These are phyloP conservation scores for Stachybotrys elegans DNA, from an alignment of 2,329 filamentous ascomycete species.

Conservation along the genomic window DNA sequence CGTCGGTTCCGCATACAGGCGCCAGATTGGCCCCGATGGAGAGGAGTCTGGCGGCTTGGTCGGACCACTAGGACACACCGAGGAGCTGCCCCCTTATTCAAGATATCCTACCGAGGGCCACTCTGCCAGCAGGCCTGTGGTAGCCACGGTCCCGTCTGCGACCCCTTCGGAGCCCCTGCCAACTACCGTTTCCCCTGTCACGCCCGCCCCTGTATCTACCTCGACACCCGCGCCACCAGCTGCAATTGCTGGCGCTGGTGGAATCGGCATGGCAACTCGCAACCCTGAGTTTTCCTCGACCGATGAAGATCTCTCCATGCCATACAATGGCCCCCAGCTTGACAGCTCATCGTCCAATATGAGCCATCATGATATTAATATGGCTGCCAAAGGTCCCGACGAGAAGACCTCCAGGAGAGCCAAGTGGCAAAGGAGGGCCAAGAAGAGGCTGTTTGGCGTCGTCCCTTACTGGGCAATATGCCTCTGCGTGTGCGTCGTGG, in stretches of 20 bases:
- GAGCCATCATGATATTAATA: slow-evolving; percentile 52
- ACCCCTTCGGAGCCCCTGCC: neutral
- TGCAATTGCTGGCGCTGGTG: slow-evolving; percentile 52
- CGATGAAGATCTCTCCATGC: slow-evolving; percentile 46
- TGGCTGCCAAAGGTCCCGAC: slow-evolving; percentile 35
- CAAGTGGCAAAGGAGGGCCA: slow-evolving; percentile 51
- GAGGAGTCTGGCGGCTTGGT: slow-evolving; percentile 86
- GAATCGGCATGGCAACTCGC: slow-evolving; percentile 54
- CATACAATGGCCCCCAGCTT: slow-evolving; percentile 45
- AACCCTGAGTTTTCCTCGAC: slow-evolving; percentile 59
- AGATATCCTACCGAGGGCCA: slow-evolving; percentile 75
- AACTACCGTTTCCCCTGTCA: neutral
- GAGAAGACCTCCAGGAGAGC: slow-evolving; percentile 42
- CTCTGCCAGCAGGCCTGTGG: slow-evolving; percentile 18
- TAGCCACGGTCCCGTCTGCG: slow-evolving; percentile 2
- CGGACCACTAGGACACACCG: slow-evolving; percentile 80
- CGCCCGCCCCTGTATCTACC: slow-evolving; percentile 7
- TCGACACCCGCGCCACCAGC: no score
- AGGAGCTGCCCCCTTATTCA: slow-evolving; percentile 88
- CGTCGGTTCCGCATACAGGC: slow-evolving; percentile 60
- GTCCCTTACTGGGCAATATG: slow-evolving; percentile 59
- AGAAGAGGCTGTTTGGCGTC: slow-evolving; percentile 51
- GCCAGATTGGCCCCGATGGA: slow-evolving; percentile 70
- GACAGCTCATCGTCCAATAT: slow-evolving; percentile 42
- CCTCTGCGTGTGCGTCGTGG: slow-evolving; percentile 39